Evolutionary conservation across 768 basidiomycete species (phyloP).

Genomic region (Mrakia gelida): DNA sequence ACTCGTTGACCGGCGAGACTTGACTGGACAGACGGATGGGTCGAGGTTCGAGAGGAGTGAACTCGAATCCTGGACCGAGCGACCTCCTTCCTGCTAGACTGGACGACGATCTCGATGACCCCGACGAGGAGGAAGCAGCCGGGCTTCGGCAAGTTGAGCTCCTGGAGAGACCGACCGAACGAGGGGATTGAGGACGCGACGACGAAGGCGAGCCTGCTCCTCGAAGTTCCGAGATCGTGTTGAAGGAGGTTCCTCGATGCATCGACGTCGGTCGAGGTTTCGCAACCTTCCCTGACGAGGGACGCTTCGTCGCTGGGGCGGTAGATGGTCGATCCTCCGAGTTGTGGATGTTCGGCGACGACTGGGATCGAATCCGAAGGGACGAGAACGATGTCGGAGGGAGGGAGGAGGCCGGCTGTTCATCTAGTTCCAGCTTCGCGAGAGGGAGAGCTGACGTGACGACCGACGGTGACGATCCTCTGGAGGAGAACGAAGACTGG

Average conservation of each 20-base stretch:
- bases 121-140: not conserved
- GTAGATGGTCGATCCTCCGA: not conserved
- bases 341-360: not conserved
- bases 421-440: not conserved
- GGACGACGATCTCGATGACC: not conserved
- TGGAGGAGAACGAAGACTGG: not conserved
- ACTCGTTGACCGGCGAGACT: not conserved
- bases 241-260: not conserved
- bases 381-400: not conserved
- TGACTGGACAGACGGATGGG: not conserved
- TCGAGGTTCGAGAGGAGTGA: slow-evolving; percentile 12
- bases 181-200: not conserved
- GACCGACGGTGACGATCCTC: not conserved
- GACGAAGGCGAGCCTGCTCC: not conserved
- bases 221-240: not conserved
- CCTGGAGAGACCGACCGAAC: not conserved
- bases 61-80: slow-evolving; percentile 15
- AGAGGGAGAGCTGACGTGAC: not conserved
- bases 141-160: slow-evolving; percentile 5
- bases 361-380: not conserved
- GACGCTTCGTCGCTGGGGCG: not conserved
- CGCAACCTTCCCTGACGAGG: not conserved
- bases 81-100: not conserved
- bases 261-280: not conserved
- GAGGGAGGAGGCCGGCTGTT: not conserved